phyloP scores from a whole-genome alignment of 2,329 filamentous ascomycete species.

The Endocalyx cinctus region DNA sequence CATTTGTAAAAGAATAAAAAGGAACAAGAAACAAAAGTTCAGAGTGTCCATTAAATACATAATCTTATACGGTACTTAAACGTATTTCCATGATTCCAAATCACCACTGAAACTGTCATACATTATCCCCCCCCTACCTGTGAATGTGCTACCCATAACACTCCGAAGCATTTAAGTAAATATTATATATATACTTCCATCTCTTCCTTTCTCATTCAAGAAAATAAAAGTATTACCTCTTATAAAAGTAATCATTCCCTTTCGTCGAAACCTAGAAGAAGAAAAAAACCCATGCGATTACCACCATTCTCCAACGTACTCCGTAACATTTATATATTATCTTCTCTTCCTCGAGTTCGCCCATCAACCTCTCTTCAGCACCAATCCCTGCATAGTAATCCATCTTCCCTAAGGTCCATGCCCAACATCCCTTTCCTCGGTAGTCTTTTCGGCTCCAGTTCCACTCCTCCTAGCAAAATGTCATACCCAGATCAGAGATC shows the following conservation, averaged over 20 bases:
- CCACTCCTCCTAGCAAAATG: constrained; percentile 53
- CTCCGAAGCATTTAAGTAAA: not conserved
- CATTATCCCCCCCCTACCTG: not conserved
- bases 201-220: too few relatives aligned
- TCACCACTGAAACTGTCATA: not conserved
- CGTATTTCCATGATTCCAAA: constrained; percentile 6
- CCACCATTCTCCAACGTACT: constrained; percentile 43
- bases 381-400: constrained; percentile 16
- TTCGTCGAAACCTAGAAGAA: constrained; percentile 7
- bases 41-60: too few relatives aligned
- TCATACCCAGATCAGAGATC: constrained; percentile 76
- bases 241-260: not conserved
- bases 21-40: too few relatives aligned
- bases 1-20: too few relatives aligned
- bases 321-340: constrained; percentile 41
- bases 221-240: too few relatives aligned
- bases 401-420: constrained; percentile 52
- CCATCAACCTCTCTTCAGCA: constrained; percentile 17
- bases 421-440: constrained; percentile 74
- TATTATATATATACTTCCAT: too few relatives aligned
- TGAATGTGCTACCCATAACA: not conserved
- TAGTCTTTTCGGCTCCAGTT: constrained; percentile 66
- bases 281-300: constrained; percentile 42
- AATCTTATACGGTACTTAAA: too few relatives aligned
- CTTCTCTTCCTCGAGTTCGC: constrained; percentile 37